phyloP scores from a whole-genome alignment of 129 eudicot species.

The Flaveria bidentis region DNA sequence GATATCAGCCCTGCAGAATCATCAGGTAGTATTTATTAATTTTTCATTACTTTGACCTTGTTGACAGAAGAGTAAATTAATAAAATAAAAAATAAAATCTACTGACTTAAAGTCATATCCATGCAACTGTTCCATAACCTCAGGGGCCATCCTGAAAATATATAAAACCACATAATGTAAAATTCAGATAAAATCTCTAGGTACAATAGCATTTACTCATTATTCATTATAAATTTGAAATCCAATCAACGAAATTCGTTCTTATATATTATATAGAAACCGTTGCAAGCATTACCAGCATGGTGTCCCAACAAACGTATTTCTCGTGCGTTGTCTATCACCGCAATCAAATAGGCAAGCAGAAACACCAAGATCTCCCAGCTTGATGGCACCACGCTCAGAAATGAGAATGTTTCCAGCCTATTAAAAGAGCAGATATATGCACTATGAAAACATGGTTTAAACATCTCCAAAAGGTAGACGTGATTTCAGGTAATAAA shows the following conservation, averaged over 20 bases:
- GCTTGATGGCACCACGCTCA: conserved; percentile 69
- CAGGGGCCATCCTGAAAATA: conserved; percentile 98
- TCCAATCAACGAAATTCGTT: conserved; percentile 4
- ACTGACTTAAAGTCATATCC: conserved; percentile 94
- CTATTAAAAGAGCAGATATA: conserved; percentile 35
- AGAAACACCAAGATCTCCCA: conserved; percentile 98
- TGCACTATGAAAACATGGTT: not conserved
- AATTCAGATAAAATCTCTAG: not conserved
- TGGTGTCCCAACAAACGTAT: conserved; percentile 95
- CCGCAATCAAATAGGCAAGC: conserved; percentile 94
- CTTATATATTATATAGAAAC: not conserved
- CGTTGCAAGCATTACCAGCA: conserved; percentile 62
- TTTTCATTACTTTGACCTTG: conserved; percentile 6
- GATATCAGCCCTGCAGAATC: conserved; percentile 83
- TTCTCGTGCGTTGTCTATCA: conserved; percentile 74
- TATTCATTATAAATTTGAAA: not conserved
- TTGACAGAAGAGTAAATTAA: conserved; percentile 9
- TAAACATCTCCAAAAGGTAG: conserved; percentile 17
- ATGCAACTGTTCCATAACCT: conserved; percentile 94
- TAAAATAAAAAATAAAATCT: conserved; percentile 2
- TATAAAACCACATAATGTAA: conserved; percentile 16
- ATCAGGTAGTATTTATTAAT: conserved; percentile 13
- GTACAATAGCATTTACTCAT: not conserved
- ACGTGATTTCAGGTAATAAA: not conserved
- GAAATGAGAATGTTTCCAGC: conserved; percentile 90